These are phyloP conservation scores for Lathyrus oleraceus DNA, from an alignment of 306 rosid species.

Conservation along the genomic window DNA sequence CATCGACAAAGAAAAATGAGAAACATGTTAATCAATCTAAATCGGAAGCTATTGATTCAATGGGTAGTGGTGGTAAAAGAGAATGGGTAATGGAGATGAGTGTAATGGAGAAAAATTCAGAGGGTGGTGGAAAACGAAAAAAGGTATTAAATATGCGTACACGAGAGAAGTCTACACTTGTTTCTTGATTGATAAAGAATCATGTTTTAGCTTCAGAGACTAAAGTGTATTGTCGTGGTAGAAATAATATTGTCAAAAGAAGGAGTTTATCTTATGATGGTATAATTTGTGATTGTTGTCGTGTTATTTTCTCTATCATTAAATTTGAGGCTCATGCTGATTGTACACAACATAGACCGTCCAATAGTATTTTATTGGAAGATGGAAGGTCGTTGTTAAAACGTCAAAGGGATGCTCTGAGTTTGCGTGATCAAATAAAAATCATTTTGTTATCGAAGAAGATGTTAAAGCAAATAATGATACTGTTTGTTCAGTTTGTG, in stretches of 20 bases:
- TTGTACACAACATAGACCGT: constrained; percentile 59
- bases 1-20: too few species aligned
- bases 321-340: constrained; percentile 62
- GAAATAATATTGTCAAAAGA: constrained; percentile 5
- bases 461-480: constrained; percentile 23
- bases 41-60: too few species aligned
- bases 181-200: neutral
- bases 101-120: too few species aligned
- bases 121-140: too few species aligned
- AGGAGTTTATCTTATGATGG: constrained; percentile 49
- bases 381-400: constrained; percentile 58
- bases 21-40: too few species aligned
- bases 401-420: constrained; percentile 40
- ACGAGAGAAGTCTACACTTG: neutral
- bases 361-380: constrained; percentile 55
- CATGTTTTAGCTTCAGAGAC: neutral
- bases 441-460: neutral
- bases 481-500: constrained; percentile 50
- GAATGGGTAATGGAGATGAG: too few species aligned
- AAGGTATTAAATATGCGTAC: neutral
- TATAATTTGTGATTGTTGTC: constrained; percentile 15
- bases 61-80: too few species aligned
- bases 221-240: constrained; percentile 34
- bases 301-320: constrained; percentile 12
- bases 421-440: neutral